These are phyloP conservation scores for Schizophyllum commune DNA, from an alignment of 1,284 basidiomycete genomes.

Conservation along the genomic window DNA sequence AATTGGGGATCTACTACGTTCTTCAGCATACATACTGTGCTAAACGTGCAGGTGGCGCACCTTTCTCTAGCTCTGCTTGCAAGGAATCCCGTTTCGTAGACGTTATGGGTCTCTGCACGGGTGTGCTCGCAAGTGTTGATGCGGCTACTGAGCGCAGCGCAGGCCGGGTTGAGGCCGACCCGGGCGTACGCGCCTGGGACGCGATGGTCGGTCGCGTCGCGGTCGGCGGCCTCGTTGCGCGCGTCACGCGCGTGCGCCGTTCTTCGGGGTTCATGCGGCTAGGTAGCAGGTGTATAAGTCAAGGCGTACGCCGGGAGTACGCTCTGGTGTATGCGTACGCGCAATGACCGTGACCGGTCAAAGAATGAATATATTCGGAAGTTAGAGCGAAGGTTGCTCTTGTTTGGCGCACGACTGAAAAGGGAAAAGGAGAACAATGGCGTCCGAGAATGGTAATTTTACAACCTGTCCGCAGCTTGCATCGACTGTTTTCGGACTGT, in stretches of 20 bases:
- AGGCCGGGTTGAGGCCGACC: not conserved
- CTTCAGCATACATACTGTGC: constrained; percentile 2
- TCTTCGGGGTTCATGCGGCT: not conserved
- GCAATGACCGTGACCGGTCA: not conserved
- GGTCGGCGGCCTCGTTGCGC: not conserved
- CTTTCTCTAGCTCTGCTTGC: constrained; percentile 58
- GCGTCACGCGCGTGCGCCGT: not conserved
- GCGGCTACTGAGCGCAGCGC: not conserved
- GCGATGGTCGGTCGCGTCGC: not conserved
- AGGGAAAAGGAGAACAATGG: not conserved
- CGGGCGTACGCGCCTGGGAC: not conserved
- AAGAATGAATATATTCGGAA: not conserved
- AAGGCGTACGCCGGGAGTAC: not conserved
- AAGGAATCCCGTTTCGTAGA: constrained; percentile 47
- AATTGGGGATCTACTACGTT: constrained; percentile 35
- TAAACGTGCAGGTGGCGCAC: constrained; percentile 21
- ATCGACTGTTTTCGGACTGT: not conserved
- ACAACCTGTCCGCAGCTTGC: not conserved
- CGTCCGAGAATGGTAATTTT: not conserved
- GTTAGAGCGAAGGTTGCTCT: not conserved
- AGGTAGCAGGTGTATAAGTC: not conserved
- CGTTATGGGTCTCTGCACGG: not conserved
- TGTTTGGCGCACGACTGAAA: not conserved
- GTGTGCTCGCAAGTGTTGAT: not conserved
- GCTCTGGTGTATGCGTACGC: not conserved